These are phyloP conservation scores for Nakazawaea siamensis DNA, from an alignment of 805 yeast species.

Conservation along the genomic window DNA sequence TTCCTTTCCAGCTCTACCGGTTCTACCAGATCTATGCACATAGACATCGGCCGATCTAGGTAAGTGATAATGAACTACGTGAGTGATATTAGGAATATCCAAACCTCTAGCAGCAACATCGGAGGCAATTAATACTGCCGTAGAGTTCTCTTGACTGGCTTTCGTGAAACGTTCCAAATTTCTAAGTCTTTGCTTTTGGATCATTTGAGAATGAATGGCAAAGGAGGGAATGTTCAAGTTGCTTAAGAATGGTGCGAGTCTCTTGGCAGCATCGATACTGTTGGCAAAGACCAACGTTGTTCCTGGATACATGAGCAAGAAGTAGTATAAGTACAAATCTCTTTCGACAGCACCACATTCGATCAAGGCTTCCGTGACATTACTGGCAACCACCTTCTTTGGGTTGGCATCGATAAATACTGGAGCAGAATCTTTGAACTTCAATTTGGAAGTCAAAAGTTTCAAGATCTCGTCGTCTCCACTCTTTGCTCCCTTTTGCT, in stretches of 20 bases:
- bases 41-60: constrained; percentile 93
- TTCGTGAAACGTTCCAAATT: constrained; percentile 74
- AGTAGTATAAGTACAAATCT: constrained; percentile 85
- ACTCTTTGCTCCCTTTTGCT: constrained; percentile 23
- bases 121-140: constrained; percentile 78
- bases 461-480: constrained; percentile 49
- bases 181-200: constrained; percentile 85
- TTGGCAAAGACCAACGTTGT: constrained; percentile 87
- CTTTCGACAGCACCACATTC: constrained; percentile 90
- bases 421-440: constrained; percentile 63
- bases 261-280: constrained; percentile 89
- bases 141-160: constrained; percentile 37
- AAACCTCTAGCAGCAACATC: constrained; percentile 98
- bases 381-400: constrained; percentile 63
- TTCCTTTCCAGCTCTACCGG: constrained; percentile 91
- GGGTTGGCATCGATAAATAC: constrained; percentile 80
- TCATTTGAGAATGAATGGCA: constrained; percentile 88
- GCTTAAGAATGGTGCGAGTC: constrained; percentile 68
- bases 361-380: constrained; percentile 75
- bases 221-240: constrained; percentile 61
- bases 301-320: constrained; percentile 79
- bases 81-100: constrained; percentile 85
- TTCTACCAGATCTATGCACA: constrained; percentile 94
- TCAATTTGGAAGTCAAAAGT: constrained; percentile 59
- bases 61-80: constrained; percentile 91